These are phyloP conservation scores for Pichia sp. DNA, from an alignment of 1,139 yeast genomes.

Conservation along the genomic window DNA sequence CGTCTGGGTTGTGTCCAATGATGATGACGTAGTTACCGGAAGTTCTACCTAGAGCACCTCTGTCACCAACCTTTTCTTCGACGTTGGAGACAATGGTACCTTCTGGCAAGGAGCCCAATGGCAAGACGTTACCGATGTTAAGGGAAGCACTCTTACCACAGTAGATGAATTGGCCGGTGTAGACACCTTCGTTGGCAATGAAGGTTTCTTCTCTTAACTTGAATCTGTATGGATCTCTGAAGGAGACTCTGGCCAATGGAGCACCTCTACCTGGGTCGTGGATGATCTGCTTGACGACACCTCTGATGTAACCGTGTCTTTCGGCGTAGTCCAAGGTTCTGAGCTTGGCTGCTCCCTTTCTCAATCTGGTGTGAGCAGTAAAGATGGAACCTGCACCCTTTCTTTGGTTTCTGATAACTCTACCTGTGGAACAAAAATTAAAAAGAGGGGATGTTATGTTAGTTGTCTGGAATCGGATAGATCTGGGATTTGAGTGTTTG, in stretches of 20 bases:
- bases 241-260: conserved; percentile 97
- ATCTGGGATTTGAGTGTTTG: too few relatives aligned
- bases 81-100: conserved; percentile 99
- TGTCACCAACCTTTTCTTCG: conserved; percentile 99
- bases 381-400: conserved; percentile 99
- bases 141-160: conserved; percentile 98
- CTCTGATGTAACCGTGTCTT: conserved; percentile 99
- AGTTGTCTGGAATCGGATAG: not conserved
- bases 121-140: conserved; percentile 96
- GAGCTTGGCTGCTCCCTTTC: conserved; percentile 99
- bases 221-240: conserved; percentile 99
- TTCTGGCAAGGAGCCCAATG: conserved; percentile 96
- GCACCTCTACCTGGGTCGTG: conserved; percentile 99
- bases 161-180: conserved; percentile 98
- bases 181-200: conserved; percentile 99
- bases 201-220: conserved; percentile 97
- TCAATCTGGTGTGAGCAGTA: conserved; percentile 99
- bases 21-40: conserved; percentile 99
- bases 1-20: conserved; percentile 99
- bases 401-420: conserved; percentile 99
- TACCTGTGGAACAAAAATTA: conserved; percentile 50
- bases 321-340: conserved; percentile 99
- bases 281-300: conserved; percentile 96
- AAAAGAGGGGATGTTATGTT: not conserved
- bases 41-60: conserved; percentile 99